These are phyloP conservation scores for Globisporangium polare DNA, from an alignment of 352 stramenopile genomes.

Conservation along the genomic window DNA sequence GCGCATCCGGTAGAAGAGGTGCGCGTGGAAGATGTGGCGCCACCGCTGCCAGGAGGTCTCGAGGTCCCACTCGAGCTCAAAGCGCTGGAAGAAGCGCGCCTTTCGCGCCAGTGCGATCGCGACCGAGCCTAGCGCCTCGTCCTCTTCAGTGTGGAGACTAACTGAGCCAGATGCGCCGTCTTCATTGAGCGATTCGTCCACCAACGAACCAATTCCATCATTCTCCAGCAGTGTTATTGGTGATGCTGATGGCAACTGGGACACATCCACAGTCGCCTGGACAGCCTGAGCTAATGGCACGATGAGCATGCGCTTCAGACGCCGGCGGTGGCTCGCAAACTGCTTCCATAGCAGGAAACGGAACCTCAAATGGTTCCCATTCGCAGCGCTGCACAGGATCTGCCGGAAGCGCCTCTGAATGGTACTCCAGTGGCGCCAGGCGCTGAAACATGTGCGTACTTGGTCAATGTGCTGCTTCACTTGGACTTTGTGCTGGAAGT, in stretches of 20 bases:
- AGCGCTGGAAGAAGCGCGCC: constrained; percentile 47
- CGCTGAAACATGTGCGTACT: constrained; percentile 17
- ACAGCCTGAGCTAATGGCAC: not conserved
- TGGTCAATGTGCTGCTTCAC: constrained; percentile 10
- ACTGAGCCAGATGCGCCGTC: not conserved
- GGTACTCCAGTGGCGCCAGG: constrained; percentile 33
- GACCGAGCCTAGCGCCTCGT: constrained; percentile 2
- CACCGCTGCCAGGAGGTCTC: constrained; percentile 45
- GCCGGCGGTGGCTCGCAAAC: constrained; percentile 27
- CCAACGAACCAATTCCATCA: not conserved
- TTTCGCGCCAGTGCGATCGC: constrained; percentile 27
- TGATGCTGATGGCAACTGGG: not conserved
- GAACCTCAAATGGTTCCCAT: constrained; percentile 34
- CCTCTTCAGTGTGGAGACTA: not conserved
- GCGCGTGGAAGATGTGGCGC: constrained; percentile 55
- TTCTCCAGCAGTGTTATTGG: not conserved
- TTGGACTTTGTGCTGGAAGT: constrained; percentile 17
- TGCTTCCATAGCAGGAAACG: constrained; percentile 52
- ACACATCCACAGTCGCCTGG: not conserved
- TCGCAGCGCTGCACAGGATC: constrained; percentile 33
- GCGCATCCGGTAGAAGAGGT: constrained; percentile 55
- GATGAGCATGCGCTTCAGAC: constrained; percentile 23
- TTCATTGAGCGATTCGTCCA: not conserved
- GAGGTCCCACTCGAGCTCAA: constrained; percentile 38
- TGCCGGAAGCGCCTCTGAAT: constrained; percentile 26